Evolutionary conservation across 768 basidiomycete genomes (phyloP).

Genomic region (Tephrocybe sp.): DNA sequence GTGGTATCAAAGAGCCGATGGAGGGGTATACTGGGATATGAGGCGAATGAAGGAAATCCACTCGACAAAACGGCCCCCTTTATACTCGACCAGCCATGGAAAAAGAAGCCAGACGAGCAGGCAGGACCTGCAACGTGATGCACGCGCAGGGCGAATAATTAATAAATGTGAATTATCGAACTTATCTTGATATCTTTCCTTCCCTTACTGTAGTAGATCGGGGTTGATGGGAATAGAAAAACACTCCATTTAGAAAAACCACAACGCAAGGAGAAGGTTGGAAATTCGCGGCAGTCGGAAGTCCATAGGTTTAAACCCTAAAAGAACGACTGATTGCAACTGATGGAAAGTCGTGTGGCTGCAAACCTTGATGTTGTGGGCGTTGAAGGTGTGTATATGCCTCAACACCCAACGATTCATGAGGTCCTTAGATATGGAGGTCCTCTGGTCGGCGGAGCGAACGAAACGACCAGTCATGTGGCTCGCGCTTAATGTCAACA

Average conservation of each 20-base stretch:
- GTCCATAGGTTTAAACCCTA: too few relatives aligned
- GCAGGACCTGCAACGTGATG: neutral
- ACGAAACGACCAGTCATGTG: neutral
- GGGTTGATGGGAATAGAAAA: neutral
- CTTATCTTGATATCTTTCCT: neutral
- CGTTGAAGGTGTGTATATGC: conserved; percentile 1
- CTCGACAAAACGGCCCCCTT: conserved; percentile 3
- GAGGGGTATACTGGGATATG: conserved; percentile 2
- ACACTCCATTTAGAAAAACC: conserved; percentile 12
- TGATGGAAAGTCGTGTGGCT: conserved; percentile 1
- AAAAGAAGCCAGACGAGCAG: conserved; percentile 13
- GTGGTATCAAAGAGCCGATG: conserved; percentile 3
- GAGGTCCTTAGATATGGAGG: conserved; percentile 2
- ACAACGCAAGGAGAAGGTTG: neutral
- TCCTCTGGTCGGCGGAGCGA: neutral
- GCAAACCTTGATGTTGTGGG: conserved; percentile 11
- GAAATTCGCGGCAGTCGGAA: conserved; percentile 6
- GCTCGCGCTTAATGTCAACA: too few relatives aligned
- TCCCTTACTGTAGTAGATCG: conserved; percentile 1
- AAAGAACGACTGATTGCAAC: neutral
- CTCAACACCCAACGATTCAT: too few relatives aligned
- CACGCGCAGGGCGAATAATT: conserved; percentile 3
- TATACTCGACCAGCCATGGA: conserved; percentile 5
- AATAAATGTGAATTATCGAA: conserved; percentile 1
- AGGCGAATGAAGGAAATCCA: neutral